Percentiles rank a stretch among this genome's conserved stretches.
These are phyloP conservation scores for Alternaria dauci DNA, from an alignment of 2,329 filamentous ascomycete genomes.

Conservation along the genomic window DNA sequence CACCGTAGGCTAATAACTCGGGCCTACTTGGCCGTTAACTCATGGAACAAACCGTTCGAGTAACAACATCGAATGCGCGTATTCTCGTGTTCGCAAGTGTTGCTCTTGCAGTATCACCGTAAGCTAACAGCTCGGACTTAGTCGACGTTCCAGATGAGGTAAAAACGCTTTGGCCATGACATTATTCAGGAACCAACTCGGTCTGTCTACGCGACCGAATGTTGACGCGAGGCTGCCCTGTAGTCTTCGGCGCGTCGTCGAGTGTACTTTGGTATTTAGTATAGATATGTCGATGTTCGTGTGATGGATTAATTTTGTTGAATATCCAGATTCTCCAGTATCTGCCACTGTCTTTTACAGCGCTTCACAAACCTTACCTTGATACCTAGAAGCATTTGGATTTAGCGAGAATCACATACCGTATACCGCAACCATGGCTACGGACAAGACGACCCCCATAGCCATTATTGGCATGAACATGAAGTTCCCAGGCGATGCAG, in stretches of 20 bases:
- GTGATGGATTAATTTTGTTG: not conserved
- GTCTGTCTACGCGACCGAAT: not conserved
- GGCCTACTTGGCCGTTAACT: not conserved
- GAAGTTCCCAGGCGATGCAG: conserved; percentile 21
- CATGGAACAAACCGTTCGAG: not conserved
- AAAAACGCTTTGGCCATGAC: not conserved
- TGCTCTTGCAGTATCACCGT: not conserved
- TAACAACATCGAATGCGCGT: not conserved
- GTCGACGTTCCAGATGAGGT: not conserved
- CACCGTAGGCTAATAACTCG: not conserved
- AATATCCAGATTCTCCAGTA: not conserved
- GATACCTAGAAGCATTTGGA: not conserved
- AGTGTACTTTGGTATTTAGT: not conserved
- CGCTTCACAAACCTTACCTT: not conserved
- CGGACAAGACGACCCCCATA: conserved; percentile 9
- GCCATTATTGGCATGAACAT: conserved; percentile 21
- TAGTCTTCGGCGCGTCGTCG: not conserved
- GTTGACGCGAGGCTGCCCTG: not conserved
- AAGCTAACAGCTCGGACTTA: not conserved
- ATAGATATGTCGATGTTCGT: not conserved
- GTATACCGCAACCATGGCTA: conserved; percentile 3
- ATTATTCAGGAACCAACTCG: not conserved
- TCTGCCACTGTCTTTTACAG: not conserved
- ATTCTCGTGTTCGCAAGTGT: not conserved
- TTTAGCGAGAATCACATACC: not conserved